Evolutionary conservation across 257 asterid species (phyloP), one percentile per base, ranked within the genome.

Genomic region (Capsicum pubescens): DNA sequence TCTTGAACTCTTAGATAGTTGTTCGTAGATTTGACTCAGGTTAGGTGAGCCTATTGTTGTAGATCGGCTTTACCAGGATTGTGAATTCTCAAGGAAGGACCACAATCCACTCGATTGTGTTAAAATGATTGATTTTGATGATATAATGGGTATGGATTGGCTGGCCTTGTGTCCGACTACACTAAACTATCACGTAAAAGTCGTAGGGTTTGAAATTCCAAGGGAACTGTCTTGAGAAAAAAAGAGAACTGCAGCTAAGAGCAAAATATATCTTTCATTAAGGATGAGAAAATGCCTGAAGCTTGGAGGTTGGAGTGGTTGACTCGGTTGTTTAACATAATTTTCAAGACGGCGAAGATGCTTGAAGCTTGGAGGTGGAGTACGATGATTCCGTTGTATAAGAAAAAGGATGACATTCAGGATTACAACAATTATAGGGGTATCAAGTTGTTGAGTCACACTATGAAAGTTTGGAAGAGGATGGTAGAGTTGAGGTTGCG

Each of bases 121-220:
- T 32, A 64, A 64, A 64, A 64, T 64, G n/a, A 64, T 64, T 64
- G 35, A 64, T 32, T 64, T 64, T 32, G 71, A 64, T 32, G 71
- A 64, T 32, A 26, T 64, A 12, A 32, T 19, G 68, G 15, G 71
- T 32, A 64, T 11, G 44, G 9, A 57, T 57, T 57, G 19, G 21
- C 21, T 64, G 39, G 46, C 71, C 32, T 32, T 42, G 32, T 64
- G 71, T 12, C 44, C 17, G 26, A 26, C 44, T 26, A 64, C 67
- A 60, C 36, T 60, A 8, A 60, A 60, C 12, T 60, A 60, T 60
- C 67, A 60, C 35, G 12, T 19, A 35, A 60, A 19, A 60, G 60
- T 59, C 9, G 35, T 60, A 19, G 9, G 35, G 44, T n/a, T 60
- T 60, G 67, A 8, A 60, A 60, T 60, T 60, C 67, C 67, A 60